Percentiles rank a stretch among this genome's conserved stretches.
Evolutionary conservation across 108 stramenopile species (phyloP).

Genomic region (Cyclostephanos tholiformis): DNA sequence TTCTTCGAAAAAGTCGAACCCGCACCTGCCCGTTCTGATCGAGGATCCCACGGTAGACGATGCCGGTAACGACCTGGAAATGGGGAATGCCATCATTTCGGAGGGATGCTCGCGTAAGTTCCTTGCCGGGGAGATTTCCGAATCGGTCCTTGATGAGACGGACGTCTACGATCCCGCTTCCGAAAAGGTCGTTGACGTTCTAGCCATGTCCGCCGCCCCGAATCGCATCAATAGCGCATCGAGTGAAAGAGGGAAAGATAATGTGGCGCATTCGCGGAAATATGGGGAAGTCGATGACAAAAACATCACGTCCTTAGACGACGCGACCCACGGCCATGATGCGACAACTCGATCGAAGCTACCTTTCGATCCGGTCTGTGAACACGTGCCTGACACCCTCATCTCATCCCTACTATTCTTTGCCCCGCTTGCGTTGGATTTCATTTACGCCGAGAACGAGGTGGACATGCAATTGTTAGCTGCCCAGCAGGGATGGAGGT

Average conservation of each 20-base stretch:
- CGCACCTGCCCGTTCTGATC: conserved; percentile 1
- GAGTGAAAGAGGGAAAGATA: no score
- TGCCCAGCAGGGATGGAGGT: conserved; percentile 87
- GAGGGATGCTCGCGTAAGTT: conserved; percentile 10
- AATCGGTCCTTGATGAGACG: conserved; percentile 49
- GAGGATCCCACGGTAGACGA: not conserved
- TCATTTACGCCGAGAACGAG: conserved; percentile 85
- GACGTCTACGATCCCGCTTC: conserved; percentile 49
- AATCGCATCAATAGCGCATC: not conserved
- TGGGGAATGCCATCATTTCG: conserved; percentile 24
- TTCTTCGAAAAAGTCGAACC: not conserved
- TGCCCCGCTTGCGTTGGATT: conserved; percentile 91
- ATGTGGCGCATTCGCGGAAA: no score
- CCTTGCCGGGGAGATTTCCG: conserved; percentile 16
- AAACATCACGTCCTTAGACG: not conserved
- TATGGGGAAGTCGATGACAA: not conserved
- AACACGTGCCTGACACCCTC: conserved; percentile 61
- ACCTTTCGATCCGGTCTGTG: conserved; percentile 70
- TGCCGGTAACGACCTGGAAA: conserved; percentile 31
- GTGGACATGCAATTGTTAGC: conserved; percentile 93
- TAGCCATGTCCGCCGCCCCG: conserved; percentile 23
- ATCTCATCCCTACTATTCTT: conserved; percentile 76
- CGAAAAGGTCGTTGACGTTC: conserved; percentile 36
- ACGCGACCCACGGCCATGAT: not conserved
- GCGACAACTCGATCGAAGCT: conserved; percentile 1